Base-by-base conservation (phyloP, 495 filamentous ascomycete species). In the Xylaria acuta region DNA sequence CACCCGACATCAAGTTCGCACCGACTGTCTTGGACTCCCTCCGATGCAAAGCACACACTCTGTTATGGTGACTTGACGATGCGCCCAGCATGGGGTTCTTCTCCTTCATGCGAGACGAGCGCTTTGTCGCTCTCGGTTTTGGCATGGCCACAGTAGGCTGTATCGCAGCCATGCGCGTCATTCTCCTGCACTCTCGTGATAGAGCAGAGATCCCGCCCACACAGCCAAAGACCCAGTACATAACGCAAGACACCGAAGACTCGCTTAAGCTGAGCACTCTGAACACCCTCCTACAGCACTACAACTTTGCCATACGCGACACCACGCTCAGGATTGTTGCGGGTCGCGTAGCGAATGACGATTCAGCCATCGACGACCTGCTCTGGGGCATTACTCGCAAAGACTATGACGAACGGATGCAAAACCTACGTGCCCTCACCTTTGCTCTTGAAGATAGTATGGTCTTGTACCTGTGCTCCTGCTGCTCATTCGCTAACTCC, bases 201-300 rank as follows among this genome's bases (percentile, higher is more conserved):
- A 80, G 85, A 53, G 83, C 81, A 69, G 80, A 84, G 70, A 77
- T 87, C 73, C 83, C 83, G 34, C 83, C 82, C 2, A 73, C 79
- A 18, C 84, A 82, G 67, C 86, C 84, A 51, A 89, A 88, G 75
- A 83, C 87, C 14, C 86, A 87, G 71, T 88, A 88, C 75, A 89
- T 89, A 70, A 89, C 86, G 12, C 87, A 89, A 73, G 84, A 85
- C n/a, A 87, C 86, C n/a, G 87, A 89, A 71, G 87, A 89, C 63
- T 85, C 86, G 2, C 78, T 89, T 16, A 82, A 83, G 54, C 67
- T 81, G 0, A 73, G 74, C 45, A 89, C 87, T 0, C 75, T 89
- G 8, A 82, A 87, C 38, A 87, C 81, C n/a, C 81, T 89, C 25
- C 74, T 88, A 8, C 77, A 80, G 0, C 86, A 87, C 71, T 86